Evolutionary conservation across 1,139 yeast genomes (phyloP).

Genomic region (Yamadazyma taylorii): DNA sequence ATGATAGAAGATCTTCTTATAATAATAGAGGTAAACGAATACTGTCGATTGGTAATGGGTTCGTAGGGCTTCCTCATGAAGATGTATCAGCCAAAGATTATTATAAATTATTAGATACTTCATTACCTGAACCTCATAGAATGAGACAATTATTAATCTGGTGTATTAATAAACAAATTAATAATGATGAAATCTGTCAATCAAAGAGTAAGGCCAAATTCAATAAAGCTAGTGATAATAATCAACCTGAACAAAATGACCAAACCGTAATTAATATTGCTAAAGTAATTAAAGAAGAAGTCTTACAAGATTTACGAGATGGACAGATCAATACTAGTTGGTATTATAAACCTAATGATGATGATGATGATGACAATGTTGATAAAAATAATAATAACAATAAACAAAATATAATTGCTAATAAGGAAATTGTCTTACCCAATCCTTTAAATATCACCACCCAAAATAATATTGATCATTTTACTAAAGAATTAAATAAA

Average conservation of each 20-base stretch:
- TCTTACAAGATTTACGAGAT: constrained; percentile 55
- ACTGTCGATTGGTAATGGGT: constrained; percentile 76
- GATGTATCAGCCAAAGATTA: constrained; percentile 58
- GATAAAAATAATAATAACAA: too few species aligned
- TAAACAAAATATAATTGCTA: constrained; percentile 18
- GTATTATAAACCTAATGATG: constrained; percentile 48
- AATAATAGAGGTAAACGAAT: constrained; percentile 67
- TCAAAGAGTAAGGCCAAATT: constrained; percentile 9
- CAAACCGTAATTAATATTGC: constrained; percentile 54
- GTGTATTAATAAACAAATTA: constrained; percentile 58
- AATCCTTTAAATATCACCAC: constrained; percentile 60
- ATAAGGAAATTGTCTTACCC: constrained; percentile 39
- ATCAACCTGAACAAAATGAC: too few species aligned
- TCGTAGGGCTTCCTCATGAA: constrained; percentile 65
- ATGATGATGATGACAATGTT: constrained; percentile 18
- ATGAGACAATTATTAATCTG: constrained; percentile 71
- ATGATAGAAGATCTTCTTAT: constrained; percentile 49
- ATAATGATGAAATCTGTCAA: constrained; percentile 34
- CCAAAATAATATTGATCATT: constrained; percentile 43
- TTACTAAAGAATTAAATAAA: constrained; percentile 42
- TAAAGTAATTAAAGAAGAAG: constrained; percentile 63
- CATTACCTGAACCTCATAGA: constrained; percentile 69
- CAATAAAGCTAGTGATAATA: constrained; percentile 23
- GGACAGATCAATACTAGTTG: constrained; percentile 66
- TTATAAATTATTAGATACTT: constrained; percentile 60